Base-by-base conservation (phyloP, 1,284 basidiomycete genomes). In the Paramarasmius palmivorus region DNA sequence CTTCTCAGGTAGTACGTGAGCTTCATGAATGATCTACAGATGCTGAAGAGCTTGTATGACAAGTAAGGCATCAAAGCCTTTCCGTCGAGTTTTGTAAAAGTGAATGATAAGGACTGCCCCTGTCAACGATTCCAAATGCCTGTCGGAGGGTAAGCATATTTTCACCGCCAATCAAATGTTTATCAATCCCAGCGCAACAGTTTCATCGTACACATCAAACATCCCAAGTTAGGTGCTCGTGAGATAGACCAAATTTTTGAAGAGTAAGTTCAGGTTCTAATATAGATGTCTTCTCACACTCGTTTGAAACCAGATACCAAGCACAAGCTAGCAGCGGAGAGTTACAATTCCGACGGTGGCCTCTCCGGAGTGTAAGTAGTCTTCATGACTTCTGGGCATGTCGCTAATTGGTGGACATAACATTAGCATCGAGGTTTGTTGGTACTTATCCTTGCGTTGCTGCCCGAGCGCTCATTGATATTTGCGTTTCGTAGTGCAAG, bases 341-440 rank as follows among this genome's bases (percentile, higher is more conserved):
- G 23, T 62, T 88, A 34, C 70, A 68, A 19, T 89, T 91, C 64
- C 77, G 84, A 50, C 72, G 89, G 57, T 89, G 83, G 77, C 87
- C 88, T 6, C 62, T 91, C 57, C 75, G 78, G 71, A 72, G 71
- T 57, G 89, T 87, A 64, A 67, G 82, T 70, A 2, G 37, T 41
- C 42, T 56, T 42, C 22, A 26, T 7, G 20, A n/a, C 40, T 15
- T 35, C 25, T 22, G 6, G 29, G 6, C 12, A 6, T 12, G 29
- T 6, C 29, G 29, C 7, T 12, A 32, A 6, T 32, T n/a, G n/a
- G n/a, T n/a, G n/a, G 29, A 32, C 29, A 32, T 6, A 32, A 32
- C 7, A 6, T 32, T 32, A 29, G 29, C 20, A 35, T 26, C 12
- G 17, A 44, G 19, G n/a, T 52, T 41, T 39, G 36, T 50, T 41